Percentiles rank a stretch among this genome's conserved stretches.
phyloP scores from a whole-genome alignment of 2,329 filamentous ascomycete species.

The Exophiala sp. region DNA sequence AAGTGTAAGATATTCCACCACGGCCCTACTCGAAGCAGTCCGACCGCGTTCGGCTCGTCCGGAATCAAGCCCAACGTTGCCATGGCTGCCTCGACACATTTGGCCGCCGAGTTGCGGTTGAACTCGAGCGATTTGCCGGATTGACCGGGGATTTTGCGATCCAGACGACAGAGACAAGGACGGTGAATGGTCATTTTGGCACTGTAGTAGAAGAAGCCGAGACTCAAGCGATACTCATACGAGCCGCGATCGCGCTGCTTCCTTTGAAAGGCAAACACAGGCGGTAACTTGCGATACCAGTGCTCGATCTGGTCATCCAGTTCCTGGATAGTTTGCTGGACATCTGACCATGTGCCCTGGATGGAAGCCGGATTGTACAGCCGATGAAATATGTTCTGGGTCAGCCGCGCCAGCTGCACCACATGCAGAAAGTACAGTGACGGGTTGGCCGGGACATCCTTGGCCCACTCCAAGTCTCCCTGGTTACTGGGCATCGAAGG shows the following conservation, averaged over 20 bases:
- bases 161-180: slow-evolving; percentile 43
- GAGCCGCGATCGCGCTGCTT: slow-evolving; percentile 30
- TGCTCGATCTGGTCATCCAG: slow-evolving; percentile 35
- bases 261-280: slow-evolving; percentile 34
- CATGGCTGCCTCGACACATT: slow-evolving; percentile 38
- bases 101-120: slow-evolving; percentile 37
- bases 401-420: slow-evolving; percentile 36
- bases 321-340: slow-evolving; percentile 34
- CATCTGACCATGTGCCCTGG: slow-evolving; percentile 35
- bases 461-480: slow-evolving; percentile 28
- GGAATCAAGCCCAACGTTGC: slow-evolving; percentile 40
- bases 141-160: slow-evolving; percentile 32
- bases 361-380: slow-evolving; percentile 37
- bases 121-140: slow-evolving; percentile 32
- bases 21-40: slow-evolving; percentile 38
- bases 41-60: slow-evolving; percentile 37
- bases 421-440: slow-evolving; percentile 38
- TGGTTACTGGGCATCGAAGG: slow-evolving; percentile 15
- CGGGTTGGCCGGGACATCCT: slow-evolving; percentile 34
- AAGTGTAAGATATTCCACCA: slow-evolving; percentile 45
- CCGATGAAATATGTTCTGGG: slow-evolving; percentile 35
- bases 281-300: slow-evolving; percentile 38
- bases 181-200: slow-evolving; percentile 41
- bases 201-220: slow-evolving; percentile 43
- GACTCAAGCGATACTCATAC: slow-evolving; percentile 37